Evolutionary conservation across 768 basidiomycete genomes (phyloP).

Genomic region (Boletus eberwhitei): DNA sequence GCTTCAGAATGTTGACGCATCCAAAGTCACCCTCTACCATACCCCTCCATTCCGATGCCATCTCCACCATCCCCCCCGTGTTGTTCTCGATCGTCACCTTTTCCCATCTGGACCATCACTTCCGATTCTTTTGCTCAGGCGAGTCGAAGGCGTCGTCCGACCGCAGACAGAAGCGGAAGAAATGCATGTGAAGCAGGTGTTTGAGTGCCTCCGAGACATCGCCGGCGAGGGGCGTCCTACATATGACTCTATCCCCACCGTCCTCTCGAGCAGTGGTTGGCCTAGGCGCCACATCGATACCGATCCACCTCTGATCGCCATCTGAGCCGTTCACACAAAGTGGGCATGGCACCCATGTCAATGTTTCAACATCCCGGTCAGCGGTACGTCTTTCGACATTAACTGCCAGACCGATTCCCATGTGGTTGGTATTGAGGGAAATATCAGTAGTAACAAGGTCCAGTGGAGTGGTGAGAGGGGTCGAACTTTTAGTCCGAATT

Average conservation of each 20-base stretch:
- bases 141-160: not conserved
- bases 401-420: too few relatives aligned
- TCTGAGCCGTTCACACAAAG: slow-evolving; percentile 2
- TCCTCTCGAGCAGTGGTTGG: not conserved
- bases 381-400: slow-evolving; percentile 10
- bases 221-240: not conserved
- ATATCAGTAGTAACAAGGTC: too few relatives aligned
- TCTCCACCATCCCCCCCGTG: not conserved
- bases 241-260: slow-evolving; percentile 4
- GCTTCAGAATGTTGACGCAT: slow-evolving; percentile 10
- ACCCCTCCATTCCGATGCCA: not conserved
- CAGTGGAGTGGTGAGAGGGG: too few relatives aligned
- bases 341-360: slow-evolving; percentile 13
- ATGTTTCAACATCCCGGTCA: not conserved
- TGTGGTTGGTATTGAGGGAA: too few relatives aligned
- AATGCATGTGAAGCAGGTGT: slow-evolving; percentile 14
- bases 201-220: slow-evolving; percentile 7
- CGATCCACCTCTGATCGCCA: slow-evolving; percentile 12
- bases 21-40: slow-evolving; percentile 15
- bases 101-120: slow-evolving; percentile 11
- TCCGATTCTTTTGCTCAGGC: slow-evolving; percentile 18
- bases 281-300: not conserved
- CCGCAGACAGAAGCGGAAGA: slow-evolving; percentile 5
- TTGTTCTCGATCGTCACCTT: slow-evolving; percentile 21
- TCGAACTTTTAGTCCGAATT: too few relatives aligned